phyloP scores from a whole-genome alignment of 495 filamentous ascomycete species.

The Penicillium bialowiezense region DNA sequence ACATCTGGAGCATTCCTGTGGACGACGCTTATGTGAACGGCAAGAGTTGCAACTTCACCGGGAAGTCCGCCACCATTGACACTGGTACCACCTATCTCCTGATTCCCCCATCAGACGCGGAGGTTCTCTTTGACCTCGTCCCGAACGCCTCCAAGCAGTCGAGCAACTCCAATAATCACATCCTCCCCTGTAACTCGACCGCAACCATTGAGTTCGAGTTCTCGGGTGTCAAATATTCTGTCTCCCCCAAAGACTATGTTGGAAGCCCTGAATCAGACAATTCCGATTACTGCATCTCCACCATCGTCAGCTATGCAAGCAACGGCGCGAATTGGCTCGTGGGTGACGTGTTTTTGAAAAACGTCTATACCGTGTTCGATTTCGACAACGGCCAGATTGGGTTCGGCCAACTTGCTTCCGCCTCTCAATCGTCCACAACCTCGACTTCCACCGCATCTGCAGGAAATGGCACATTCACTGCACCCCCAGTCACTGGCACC shows the following conservation, averaged over 20 bases:
- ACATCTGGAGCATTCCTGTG: conserved; percentile 66
- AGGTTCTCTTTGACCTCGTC: conserved; percentile 61
- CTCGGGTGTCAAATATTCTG: conserved; percentile 56
- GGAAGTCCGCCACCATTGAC: conserved; percentile 67
- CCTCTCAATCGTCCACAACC: not conserved
- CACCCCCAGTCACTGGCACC: conserved; percentile 10
- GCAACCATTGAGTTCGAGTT: conserved; percentile 51
- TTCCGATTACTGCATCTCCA: conserved; percentile 55
- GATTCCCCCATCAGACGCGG: conserved; percentile 62
- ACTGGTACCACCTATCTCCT: conserved; percentile 78
- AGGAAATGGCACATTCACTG: conserved; percentile 16
- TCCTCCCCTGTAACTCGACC: conserved; percentile 68
- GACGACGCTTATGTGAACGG: conserved; percentile 61
- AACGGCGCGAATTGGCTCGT: conserved; percentile 65
- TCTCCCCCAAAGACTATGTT: conserved; percentile 68
- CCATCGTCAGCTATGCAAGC: conserved; percentile 51
- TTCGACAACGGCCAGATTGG: conserved; percentile 48
- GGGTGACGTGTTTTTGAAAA: conserved; percentile 83
- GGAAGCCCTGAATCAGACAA: conserved; percentile 38
- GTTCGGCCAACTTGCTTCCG: conserved; percentile 27
- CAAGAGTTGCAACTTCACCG: conserved; percentile 44
- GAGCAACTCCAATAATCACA: conserved; percentile 45
- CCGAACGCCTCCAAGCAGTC: conserved; percentile 52
- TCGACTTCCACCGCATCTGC: not conserved
- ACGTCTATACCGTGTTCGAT: conserved; percentile 87